Evolutionary conservation across 1,139 yeast genomes (phyloP), one percentile per base, ranked within the genome.

Genomic region (Nadsonia commutata): DNA sequence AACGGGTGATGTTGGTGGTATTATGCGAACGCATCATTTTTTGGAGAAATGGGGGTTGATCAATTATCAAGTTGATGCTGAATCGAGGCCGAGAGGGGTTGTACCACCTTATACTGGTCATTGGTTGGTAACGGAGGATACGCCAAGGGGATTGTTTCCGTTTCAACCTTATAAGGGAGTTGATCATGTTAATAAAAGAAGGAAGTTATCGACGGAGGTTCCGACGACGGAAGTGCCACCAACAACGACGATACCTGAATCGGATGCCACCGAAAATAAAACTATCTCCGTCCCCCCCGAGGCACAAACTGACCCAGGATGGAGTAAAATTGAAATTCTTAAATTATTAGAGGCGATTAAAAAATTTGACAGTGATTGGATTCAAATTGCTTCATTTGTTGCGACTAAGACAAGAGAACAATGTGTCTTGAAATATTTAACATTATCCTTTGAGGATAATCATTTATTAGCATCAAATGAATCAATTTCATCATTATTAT

Each of bases 21-120:
- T 93, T 48, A 77, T 90, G 74, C 73, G 99, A 51, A 76, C 90
- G 9, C 96, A 86, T 59, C 75, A 84, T 49, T 90, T 93, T 57
- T 68, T 93, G 50, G 88, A 78, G 57, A 84, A 82, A 60, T 93
- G 99, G 99, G 99, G 99, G 0, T 68, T 93, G 46, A 85, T 93
- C 45, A 93, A 93, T 61, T 93, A 93, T 58, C 98, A 90, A 62
- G 95, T 81, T 40, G 88, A 79, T 57, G 70, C 74, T 1, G 85
- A 78, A 51, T 71, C 80, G 47, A 74, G 82, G 49, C 90, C 94
- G 2, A 71, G 77, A 19, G 71, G 72, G 48, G 68, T 79, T 33
- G 84, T 78, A 42, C 85, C 84, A 41, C 90, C 88, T 13, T 78
- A 72, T 52, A 67, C 72, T 3, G 72, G 72, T 38, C 70, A 68